Evolutionary conservation across 345 rosid species (phyloP).

Genomic region (Salix viminalis): DNA sequence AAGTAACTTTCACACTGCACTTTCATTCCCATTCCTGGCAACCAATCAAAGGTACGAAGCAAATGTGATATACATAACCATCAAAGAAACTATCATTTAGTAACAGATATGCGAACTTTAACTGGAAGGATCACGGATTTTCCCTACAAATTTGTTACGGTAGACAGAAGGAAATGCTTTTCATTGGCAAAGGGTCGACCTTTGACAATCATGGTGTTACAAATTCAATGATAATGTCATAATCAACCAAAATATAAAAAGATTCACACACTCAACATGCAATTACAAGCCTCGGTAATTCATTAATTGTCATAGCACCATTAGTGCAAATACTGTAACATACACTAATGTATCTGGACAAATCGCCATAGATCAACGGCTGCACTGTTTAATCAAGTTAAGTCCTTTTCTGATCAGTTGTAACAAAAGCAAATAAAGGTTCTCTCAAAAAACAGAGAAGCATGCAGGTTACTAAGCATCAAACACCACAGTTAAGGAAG

Average conservation of each 20-base stretch:
- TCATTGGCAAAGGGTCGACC: background rate
- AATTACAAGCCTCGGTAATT: background rate
- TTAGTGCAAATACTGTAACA: background rate
- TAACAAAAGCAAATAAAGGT: background rate
- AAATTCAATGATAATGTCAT: background rate
- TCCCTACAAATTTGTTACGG: background rate
- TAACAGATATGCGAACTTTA: background rate
- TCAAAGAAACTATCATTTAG: background rate
- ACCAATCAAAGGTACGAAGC: conserved; percentile 8
- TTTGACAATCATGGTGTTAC: background rate
- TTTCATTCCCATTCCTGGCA: conserved; percentile 71
- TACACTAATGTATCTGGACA: background rate
- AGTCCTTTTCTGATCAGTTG: background rate
- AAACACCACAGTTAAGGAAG: background rate
- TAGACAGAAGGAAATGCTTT: background rate
- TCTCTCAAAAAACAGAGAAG: background rate
- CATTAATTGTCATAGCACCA: background rate
- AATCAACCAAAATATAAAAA: background rate
- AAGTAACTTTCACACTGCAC: conserved; percentile 68
- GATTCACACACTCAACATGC: background rate
- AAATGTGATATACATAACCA: background rate
- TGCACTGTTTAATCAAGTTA: background rate
- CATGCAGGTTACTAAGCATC: background rate
- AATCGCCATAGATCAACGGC: background rate
- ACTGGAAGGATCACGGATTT: background rate